phyloP scores from a whole-genome alignment of 306 rosid genomes.

The Rosa multiflora region DNA sequence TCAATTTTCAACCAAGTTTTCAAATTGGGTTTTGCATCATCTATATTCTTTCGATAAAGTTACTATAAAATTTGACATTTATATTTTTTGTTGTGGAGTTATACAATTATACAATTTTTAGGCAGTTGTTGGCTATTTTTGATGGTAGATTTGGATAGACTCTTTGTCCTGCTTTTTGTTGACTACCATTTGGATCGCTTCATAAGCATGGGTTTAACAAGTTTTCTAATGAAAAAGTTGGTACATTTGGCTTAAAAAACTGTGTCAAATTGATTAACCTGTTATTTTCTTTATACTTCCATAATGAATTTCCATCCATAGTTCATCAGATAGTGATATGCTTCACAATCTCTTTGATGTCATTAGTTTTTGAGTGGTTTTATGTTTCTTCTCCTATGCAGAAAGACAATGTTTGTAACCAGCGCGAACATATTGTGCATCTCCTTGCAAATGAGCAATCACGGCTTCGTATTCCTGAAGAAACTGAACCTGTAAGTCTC shows the following conservation, averaged over 20 bases:
- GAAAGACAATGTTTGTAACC: constrained; percentile 92
- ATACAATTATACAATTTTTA: not conserved
- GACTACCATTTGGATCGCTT: not conserved
- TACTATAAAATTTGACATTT: not conserved
- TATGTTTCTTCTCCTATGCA: constrained; percentile 38
- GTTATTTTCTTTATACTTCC: not conserved
- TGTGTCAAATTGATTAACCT: not conserved
- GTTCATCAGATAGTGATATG: not conserved
- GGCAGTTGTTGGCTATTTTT: not conserved
- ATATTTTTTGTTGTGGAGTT: not conserved
- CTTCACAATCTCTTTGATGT: not conserved
- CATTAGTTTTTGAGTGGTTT: not conserved
- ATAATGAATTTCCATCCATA: not conserved
- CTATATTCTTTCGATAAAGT: not conserved
- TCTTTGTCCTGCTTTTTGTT: not conserved
- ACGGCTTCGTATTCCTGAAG: constrained; percentile 69
- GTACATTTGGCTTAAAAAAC: not conserved
- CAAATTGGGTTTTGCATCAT: not conserved
- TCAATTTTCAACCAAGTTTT: constrained; percentile 1
- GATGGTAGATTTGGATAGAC: not conserved
- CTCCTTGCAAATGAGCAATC: constrained; percentile 93
- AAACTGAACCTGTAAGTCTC: constrained; percentile 67
- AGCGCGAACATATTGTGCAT: constrained; percentile 82
- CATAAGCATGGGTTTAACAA: not conserved
- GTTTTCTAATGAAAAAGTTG: not conserved